Evolutionary conservation across 768 basidiomycete species (phyloP), one percentile per base, ranked within the genome.

Genomic region (Pleurotus cornucopiae): DNA sequence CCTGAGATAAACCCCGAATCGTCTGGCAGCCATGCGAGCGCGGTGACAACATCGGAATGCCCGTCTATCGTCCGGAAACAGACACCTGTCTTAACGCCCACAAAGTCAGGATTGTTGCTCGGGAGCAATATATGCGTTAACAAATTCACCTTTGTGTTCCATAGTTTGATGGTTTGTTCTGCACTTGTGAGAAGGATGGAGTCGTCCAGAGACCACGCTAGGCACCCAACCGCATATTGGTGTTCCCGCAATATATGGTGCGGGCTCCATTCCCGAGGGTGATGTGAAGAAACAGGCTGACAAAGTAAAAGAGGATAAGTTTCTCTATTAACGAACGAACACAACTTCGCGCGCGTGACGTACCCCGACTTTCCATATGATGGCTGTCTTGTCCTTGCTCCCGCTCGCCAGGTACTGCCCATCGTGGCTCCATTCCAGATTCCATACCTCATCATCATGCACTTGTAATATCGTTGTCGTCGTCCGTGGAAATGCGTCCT

Each of bases 171-270:
- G 48, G 74, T 69, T 46, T 86, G 77, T 60, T 98, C 94, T 20
- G 92, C 79, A 40, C 88, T 86, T 5, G 93, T 94, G 44, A 97
- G 78, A 58, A 99, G 74, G 60, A 89, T 78, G 16, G 82, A 73
- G 65, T 95, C 94, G 64, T 98, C 93, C 51, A 88, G 77, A 23
- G 97, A 98, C 95, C 96, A 99, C 1, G 94, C 86, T 57, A 99
- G 72, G 62, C 85, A 88, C 45, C 86, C 86, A 3, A 98, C 86
- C 6, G 85, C 67, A 66, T 88, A 88, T 23, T 77, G 76, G 67
- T 97, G 94, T n/a, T 88, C 91, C 39, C 80, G 73, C 53, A 98
- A 71, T 25, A 80, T 80, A 58, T 74, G 75, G 60, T 84, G 79
- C 46, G 77, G 75, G 34, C 70, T 73, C 79, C 85, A 87, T 64